Evolutionary conservation across 179 eudicot species (phyloP).

Genomic region (Beta macrorhiza): DNA sequence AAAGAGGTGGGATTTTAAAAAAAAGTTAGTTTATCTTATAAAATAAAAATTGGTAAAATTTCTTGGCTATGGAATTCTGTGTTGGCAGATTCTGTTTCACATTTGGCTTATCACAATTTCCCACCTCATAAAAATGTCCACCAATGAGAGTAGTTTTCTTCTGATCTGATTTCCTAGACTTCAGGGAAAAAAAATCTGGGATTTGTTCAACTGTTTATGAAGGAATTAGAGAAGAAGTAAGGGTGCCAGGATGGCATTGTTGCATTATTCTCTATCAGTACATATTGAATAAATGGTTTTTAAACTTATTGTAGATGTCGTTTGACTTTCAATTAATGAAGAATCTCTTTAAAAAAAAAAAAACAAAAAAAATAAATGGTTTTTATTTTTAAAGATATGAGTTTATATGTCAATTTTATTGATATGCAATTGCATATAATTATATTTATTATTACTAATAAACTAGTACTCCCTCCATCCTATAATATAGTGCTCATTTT

Average conservation of each 20-base stretch:
- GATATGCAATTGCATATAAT: too few species aligned
- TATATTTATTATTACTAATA: too few species aligned
- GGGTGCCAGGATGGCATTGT: background rate
- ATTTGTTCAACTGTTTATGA: background rate
- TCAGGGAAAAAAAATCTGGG: background rate
- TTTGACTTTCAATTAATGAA: too few species aligned
- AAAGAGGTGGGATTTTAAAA: background rate
- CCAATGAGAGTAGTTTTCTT: background rate
- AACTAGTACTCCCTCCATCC: too few species aligned
- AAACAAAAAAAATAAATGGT: too few species aligned
- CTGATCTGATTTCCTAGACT: background rate
- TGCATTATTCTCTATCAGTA: background rate
- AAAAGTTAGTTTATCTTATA: background rate
- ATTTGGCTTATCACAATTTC: slow-evolving; percentile 48
- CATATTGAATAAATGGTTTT: too few species aligned
- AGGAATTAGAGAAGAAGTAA: background rate
- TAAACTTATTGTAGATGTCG: too few species aligned
- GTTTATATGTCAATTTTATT: too few species aligned
- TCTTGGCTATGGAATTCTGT: slow-evolving; percentile 19
- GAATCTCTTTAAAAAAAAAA: too few species aligned
- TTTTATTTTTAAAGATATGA: too few species aligned
- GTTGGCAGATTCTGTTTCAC: slow-evolving; percentile 52
- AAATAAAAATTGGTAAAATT: background rate
- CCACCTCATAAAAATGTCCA: slow-evolving; percentile 36
- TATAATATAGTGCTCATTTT: too few species aligned